Base-by-base conservation (phyloP, 768 basidiomycete species). In the Sutorius australiensis region DNA sequence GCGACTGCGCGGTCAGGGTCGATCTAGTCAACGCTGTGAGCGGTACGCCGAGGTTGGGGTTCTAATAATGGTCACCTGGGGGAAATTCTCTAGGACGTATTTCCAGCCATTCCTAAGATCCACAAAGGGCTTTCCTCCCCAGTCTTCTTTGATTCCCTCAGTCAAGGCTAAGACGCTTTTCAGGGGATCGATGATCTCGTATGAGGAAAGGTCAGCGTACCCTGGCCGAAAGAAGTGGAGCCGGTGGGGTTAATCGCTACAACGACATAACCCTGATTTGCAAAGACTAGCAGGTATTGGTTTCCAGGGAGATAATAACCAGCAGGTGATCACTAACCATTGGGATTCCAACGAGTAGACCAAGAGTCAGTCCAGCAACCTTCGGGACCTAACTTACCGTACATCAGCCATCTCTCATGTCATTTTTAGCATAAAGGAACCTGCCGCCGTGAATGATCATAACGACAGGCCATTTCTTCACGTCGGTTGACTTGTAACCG, bases 171-270 rank as follows among this genome's bases (percentile, higher is more conserved):
- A 14, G 39, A 28, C 1, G 8, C 30, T 38, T 27, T 33, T 51
- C 14, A 52, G 44, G 33, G 24, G 39, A 31, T 53, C 30, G 38
- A n/a, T 24, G 24, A 19, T 27, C 36, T 24, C 17, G 43, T 40
- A 39, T 59, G 32, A 27, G 11, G 34, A 5, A 38, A 36, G 6
- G 36, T 31, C 11, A 30, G 37, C 54, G 31, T 61, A 84, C 89
- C 77, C 79, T 95, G 93, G 4, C 93, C 94, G 60, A 94, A 97
- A 0, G 90, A 86, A 4, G 95, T 98, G 28, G 87, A 90, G 9
- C 95, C 95, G 0, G 94, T 95, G 3, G 95, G 95, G 66, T 98
- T 98, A 61, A 97, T 86, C 30, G 86, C 77, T 37, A 97, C 78
- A 11, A 83, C 81, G 61, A 95, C 85, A 70, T 98, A 99, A 0